Evolutionary conservation across 495 filamentous ascomycete genomes (phyloP).

Genomic region (Trichoderma asperelloides): DNA sequence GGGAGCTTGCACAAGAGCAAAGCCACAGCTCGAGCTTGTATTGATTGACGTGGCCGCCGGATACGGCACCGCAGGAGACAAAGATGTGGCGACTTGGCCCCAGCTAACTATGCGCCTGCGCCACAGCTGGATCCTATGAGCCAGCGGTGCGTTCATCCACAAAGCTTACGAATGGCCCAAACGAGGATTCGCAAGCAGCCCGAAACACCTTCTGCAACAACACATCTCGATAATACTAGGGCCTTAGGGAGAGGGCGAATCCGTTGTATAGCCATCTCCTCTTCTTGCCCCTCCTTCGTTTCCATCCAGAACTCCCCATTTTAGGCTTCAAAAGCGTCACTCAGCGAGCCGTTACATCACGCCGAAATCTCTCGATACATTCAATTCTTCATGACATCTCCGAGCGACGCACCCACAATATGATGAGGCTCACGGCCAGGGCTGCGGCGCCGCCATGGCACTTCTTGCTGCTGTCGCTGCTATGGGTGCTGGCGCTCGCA

Average conservation of each 20-base stretch:
- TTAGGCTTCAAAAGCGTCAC: neutral
- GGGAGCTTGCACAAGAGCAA: neutral
- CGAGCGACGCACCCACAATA: neutral
- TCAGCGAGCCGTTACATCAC: neutral
- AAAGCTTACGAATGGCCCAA: constrained; percentile 4
- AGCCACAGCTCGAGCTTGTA: constrained; percentile 1
- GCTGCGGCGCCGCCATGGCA: constrained; percentile 13
- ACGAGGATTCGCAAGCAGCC: constrained; percentile 1
- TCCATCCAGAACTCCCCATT: neutral
- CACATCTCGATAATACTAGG: neutral
- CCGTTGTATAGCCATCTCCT: neutral
- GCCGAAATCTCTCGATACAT: neutral
- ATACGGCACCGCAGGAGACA: neutral
- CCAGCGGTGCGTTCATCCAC: neutral
- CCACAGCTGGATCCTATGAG: neutral
- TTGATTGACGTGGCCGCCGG: constrained; percentile 6
- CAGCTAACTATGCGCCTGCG: neutral
- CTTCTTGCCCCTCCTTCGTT: neutral
- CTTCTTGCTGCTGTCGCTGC: constrained; percentile 1
- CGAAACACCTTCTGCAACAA: neutral
- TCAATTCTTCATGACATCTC: constrained; percentile 6
- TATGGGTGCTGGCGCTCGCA: constrained; percentile 27
- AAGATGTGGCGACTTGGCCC: constrained; percentile 1
- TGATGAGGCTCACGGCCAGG: constrained; percentile 11
- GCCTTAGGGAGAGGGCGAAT: neutral